These are phyloP conservation scores for Saksenaea vasiformis DNA, from an alignment of 371 early-diverging fungal genomes.

Conservation along the genomic window DNA sequence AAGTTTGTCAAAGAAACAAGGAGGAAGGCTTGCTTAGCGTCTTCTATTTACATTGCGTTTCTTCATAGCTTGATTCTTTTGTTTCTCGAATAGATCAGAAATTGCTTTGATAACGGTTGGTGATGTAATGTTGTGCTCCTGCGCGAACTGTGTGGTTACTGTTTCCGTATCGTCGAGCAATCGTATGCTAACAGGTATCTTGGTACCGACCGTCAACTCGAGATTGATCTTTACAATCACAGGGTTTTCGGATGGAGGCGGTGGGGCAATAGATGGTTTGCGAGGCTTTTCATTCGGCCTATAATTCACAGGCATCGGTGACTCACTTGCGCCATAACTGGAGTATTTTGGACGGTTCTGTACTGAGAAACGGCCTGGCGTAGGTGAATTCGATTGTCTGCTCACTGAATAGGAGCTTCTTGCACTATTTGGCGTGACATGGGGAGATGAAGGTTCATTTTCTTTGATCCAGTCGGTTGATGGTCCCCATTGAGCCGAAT, in stretches of 20 bases:
- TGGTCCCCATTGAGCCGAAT: background rate
- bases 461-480: background rate
- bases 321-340: background rate
- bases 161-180: background rate
- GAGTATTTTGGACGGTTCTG: background rate
- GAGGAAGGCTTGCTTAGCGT: background rate
- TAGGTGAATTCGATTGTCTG: background rate
- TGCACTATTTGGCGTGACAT: background rate
- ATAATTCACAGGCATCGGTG: background rate
- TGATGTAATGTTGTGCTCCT: background rate
- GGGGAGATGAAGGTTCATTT: background rate
- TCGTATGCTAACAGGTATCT: background rate
- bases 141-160: background rate
- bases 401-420: background rate
- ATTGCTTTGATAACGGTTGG: background rate
- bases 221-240: background rate
- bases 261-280: background rate
- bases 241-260: background rate
- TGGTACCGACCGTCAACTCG: background rate
- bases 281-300: background rate
- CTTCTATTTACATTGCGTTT: constrained; percentile 1
- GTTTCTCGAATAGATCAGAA: background rate
- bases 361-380: background rate
- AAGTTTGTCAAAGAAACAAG: too few species aligned
- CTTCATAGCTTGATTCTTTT: background rate